phyloP scores from a whole-genome alignment of 306 rosid genomes.

The Malus sylvestris region DNA sequence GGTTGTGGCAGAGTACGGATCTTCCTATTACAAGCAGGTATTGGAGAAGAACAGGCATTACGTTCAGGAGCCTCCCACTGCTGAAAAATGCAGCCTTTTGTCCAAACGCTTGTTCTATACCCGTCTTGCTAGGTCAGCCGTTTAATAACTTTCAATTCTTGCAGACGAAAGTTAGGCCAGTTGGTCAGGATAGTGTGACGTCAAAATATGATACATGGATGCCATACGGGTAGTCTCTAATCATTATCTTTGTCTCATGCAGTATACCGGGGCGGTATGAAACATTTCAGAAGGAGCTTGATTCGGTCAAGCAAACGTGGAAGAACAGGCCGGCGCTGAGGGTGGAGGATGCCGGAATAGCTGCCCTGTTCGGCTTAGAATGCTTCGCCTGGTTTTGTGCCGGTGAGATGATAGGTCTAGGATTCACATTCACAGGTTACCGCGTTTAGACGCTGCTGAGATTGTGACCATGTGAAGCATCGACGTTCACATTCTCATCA shows the following conservation, averaged over 20 bases:
- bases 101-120: slow-evolving; percentile 24
- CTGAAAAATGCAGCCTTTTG: slow-evolving; percentile 29
- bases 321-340: slow-evolving; percentile 22
- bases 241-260: neutral
- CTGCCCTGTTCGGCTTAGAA: slow-evolving; percentile 27
- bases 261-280: slow-evolving; percentile 26
- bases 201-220: no score
- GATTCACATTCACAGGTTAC: slow-evolving; percentile 33
- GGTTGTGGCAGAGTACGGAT: slow-evolving; percentile 23
- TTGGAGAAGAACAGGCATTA: slow-evolving; percentile 31
- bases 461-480: no score
- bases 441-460: neutral
- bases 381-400: slow-evolving; percentile 29
- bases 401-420: slow-evolving; percentile 32
- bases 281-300: slow-evolving; percentile 24
- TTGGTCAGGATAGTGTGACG: neutral
- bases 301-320: slow-evolving; percentile 24
- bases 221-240: no score
- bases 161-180: no score
- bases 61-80: slow-evolving; percentile 28
- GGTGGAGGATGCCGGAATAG: slow-evolving; percentile 32
- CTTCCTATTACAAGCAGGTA: slow-evolving; percentile 25
- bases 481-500: neutral
- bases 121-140: slow-evolving; percentile 29
- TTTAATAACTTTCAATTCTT: no score